A percentile compares a stretch with the other conserved stretches of the same genome.
Conservation (phyloP, 148 eudicot genomes). For the Nepenthes gracilis region DNA sequence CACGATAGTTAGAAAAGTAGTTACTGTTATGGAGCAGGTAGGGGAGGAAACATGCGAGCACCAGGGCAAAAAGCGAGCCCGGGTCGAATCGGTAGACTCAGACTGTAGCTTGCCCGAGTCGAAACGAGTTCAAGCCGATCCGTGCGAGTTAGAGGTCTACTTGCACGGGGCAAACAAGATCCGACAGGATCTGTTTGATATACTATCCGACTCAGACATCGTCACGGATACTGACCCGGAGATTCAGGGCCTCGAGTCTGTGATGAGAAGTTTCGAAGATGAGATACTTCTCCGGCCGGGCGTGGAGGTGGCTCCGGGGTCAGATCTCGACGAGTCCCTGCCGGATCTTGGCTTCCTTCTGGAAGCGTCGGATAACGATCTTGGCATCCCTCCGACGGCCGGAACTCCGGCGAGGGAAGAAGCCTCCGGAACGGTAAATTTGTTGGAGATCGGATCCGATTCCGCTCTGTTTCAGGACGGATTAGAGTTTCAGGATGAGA, state of each 20-base stretch:
- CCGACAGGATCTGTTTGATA: conserved; percentile 14
- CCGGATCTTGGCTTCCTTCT: conserved; percentile 32
- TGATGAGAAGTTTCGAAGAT: conserved; percentile 28
- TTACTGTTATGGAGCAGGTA: neutral
- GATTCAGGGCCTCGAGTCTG: conserved; percentile 26
- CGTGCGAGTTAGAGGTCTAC: neutral
- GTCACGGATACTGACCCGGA: conserved; percentile 8
- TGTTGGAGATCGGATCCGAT: neutral
- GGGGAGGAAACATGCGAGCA: neutral
- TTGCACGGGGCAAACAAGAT: neutral
- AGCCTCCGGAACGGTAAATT: neutral
- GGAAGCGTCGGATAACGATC: conserved; percentile 40
- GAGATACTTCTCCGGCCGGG: conserved; percentile 15
- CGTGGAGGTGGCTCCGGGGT: neutral
- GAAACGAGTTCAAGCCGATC: conserved; percentile 3
- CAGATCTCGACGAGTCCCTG: neutral
- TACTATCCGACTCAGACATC: conserved; percentile 16
- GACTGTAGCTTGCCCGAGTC: conserved; percentile 2
- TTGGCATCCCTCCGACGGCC: conserved; percentile 31
- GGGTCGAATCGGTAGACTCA: conserved; percentile 15
- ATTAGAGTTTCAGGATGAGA: conserved; percentile 9
- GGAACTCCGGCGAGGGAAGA: neutral
- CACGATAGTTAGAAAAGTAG: too few species aligned
- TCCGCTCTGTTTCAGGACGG: neutral
- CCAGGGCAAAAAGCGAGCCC: conserved; percentile 8